Evolutionary conservation across 495 filamentous ascomycete genomes (phyloP).

Genomic region (Talaromyces trachyspermus): DNA sequence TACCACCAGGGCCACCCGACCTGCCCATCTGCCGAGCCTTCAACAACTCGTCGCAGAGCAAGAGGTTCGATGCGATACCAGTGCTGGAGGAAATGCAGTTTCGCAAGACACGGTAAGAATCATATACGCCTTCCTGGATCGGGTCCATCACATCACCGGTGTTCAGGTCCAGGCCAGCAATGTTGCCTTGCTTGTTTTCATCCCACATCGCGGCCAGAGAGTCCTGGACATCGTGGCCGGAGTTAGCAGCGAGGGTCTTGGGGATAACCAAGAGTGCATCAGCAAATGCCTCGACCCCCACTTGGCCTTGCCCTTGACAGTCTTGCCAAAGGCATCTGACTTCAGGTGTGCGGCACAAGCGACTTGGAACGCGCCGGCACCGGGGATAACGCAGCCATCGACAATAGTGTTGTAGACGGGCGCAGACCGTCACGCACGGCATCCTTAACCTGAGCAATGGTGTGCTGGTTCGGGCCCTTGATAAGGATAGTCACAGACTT

Average conservation of each 20-base stretch:
- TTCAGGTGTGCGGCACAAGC: constrained; percentile 85
- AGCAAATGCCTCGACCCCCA: constrained; percentile 90
- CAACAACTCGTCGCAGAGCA: constrained; percentile 93
- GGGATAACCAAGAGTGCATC: constrained; percentile 91
- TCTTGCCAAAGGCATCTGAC: constrained; percentile 72
- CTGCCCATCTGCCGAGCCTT: constrained; percentile 92
- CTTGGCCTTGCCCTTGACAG: constrained; percentile 94
- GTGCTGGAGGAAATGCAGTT: constrained; percentile 91
- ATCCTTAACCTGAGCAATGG: constrained; percentile 92
- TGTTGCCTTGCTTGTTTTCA: constrained; percentile 74
- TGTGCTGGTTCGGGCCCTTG: constrained; percentile 95
- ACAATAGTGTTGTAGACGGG: constrained; percentile 99
- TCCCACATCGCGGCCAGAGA: constrained; percentile 78
- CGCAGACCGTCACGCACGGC: constrained; percentile 94
- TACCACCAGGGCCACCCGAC: constrained; percentile 33
- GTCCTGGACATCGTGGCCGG: constrained; percentile 94
- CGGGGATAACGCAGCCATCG: constrained; percentile 88
- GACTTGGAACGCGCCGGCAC: constrained; percentile 93
- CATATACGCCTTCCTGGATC: constrained; percentile 85
- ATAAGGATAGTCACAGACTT: constrained; percentile 98
- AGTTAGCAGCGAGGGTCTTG: constrained; percentile 94
- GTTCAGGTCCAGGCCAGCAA: constrained; percentile 77
- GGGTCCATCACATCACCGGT: constrained; percentile 94
- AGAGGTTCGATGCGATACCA: constrained; percentile 89
- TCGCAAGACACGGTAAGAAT: constrained; percentile 89